Evolutionary conservation across 192 early-diverging fungal genomes (phyloP), one percentile per base, ranked within the genome.

Genomic region (Phycomyces blakesleeanus): DNA sequence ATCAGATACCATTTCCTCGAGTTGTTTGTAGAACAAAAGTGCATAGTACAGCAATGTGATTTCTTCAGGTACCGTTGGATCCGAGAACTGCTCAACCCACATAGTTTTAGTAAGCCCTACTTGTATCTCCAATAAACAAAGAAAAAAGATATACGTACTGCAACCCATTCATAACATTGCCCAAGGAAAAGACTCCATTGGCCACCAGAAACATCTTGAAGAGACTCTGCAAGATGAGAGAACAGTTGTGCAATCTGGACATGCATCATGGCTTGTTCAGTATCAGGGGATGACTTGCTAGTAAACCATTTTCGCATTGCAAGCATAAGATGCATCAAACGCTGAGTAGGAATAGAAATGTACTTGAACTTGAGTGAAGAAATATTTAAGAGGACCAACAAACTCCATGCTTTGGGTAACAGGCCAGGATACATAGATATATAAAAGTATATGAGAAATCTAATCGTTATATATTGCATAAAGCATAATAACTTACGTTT

Each of bases 141-240:
- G 5, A 6, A 1, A 59, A 40, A 41, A 40, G 24, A 10, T 37
- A 53, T 8, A 62, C 22, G 51, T 73, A 73, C 71, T 21, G 57
- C 29, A n/a, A 74, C 16, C 68, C 72, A 78, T 34, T 69, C 38
- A 37, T 57, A 54, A 9, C 57, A 39, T 7, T 38, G 54, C 0
- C 63, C 50, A 14, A 78, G 54, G 44, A 78, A 64, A 22, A 74
- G 64, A 0, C 76, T 61, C 82, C 82, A 84, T 53, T 81, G 76
- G 10, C 61, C 65, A 10, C 76, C 79, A 5, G 68, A 57, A 34
- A 78, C 65, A 39, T 81, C 76, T 63, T 79, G 77, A 0, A 81
- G 62, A 12, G 76, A 55, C 8, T 60, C 55, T 0, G 74, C 59
- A 15, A 84, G 55, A 4, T 68, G 25, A 3, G 54, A 60, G 14